Conservation (phyloP, 257 asterid species). For the Leonotis leonurus region DNA sequence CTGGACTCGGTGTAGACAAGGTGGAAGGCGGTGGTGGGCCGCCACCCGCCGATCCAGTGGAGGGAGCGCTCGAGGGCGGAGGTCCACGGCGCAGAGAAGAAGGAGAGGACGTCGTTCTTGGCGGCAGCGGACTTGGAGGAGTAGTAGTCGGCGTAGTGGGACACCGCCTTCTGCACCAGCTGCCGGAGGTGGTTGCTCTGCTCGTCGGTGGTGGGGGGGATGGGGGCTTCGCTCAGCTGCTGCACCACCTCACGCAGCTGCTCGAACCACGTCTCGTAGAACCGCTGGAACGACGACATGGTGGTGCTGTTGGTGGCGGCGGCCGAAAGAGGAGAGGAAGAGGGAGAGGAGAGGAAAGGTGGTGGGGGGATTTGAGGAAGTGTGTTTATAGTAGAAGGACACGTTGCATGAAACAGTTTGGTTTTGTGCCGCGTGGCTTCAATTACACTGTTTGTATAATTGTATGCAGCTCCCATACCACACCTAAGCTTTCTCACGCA, state of each 20-base stretch:
- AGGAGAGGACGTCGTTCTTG: slow-evolving; percentile 34
- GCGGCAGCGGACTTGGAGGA: slow-evolving; percentile 36
- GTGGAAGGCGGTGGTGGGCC: slow-evolving; percentile 87
- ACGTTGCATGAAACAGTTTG: neutral
- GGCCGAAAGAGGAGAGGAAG: too few species aligned
- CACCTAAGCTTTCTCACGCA: neutral
- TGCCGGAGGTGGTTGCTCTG: slow-evolving; percentile 25
- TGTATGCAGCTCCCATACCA: neutral
- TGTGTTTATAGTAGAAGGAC: too few species aligned
- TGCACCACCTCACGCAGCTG: slow-evolving; percentile 35
- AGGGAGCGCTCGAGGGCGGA: slow-evolving; percentile 61
- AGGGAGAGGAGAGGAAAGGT: neutral
- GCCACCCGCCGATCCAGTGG: slow-evolving; percentile 85
- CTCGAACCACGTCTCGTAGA: slow-evolving; percentile 48
- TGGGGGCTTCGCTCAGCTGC: slow-evolving; percentile 34
- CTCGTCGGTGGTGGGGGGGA: slow-evolving; percentile 33
- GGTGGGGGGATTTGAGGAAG: neutral
- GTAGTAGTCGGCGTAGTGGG: slow-evolving; percentile 57
- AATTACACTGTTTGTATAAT: too few species aligned
- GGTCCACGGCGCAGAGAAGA: slow-evolving; percentile 58
- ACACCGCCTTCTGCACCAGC: slow-evolving; percentile 31
- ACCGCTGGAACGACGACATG: slow-evolving; percentile 37
- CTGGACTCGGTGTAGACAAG: slow-evolving; percentile 70
- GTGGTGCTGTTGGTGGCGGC: neutral
- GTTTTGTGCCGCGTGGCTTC: neutral